phyloP scores from a whole-genome alignment of 495 filamentous ascomycete genomes.

The Acidiella bohemica region DNA sequence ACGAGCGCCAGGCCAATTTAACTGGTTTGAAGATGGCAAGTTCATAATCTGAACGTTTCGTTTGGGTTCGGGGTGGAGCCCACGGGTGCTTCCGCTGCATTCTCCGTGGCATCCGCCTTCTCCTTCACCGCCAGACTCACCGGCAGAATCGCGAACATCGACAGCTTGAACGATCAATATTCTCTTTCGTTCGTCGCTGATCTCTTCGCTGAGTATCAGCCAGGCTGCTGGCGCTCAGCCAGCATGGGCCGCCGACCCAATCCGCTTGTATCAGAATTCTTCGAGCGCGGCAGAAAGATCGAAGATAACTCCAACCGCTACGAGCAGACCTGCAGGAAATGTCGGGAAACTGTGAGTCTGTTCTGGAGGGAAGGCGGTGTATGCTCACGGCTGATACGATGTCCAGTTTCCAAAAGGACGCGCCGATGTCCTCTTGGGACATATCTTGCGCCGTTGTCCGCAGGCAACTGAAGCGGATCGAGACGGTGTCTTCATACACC shows the following conservation, averaged over 20 bases:
- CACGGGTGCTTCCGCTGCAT: too few relatives aligned
- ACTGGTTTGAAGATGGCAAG: too few relatives aligned
- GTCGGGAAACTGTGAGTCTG: constrained; percentile 51
- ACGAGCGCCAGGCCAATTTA: not conserved
- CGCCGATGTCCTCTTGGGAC: constrained; percentile 61
- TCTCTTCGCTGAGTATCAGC: constrained; percentile 7
- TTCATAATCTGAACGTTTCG: too few relatives aligned
- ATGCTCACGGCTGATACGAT: constrained; percentile 1
- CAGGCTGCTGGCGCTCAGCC: not conserved
- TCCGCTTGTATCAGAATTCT: constrained; percentile 68
- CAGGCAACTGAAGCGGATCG: constrained; percentile 11
- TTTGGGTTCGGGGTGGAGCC: too few relatives aligned
- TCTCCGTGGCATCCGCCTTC: too few relatives aligned
- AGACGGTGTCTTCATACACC: constrained; percentile 5
- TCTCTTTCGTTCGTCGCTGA: not conserved
- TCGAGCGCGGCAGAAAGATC: constrained; percentile 67
- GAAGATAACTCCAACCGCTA: constrained; percentile 79
- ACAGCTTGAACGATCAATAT: not conserved
- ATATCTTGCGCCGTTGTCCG: constrained; percentile 70
- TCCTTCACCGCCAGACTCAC: too few relatives aligned
- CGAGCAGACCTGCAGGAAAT: constrained; percentile 72
- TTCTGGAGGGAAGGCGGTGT: constrained; percentile 26
- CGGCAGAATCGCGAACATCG: not conserved
- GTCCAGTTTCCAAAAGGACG: constrained; percentile 64
- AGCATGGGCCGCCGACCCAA: constrained; percentile 70